These are phyloP conservation scores for Torulaspora quercuum DNA, from an alignment of 805 yeast species.

Conservation along the genomic window DNA sequence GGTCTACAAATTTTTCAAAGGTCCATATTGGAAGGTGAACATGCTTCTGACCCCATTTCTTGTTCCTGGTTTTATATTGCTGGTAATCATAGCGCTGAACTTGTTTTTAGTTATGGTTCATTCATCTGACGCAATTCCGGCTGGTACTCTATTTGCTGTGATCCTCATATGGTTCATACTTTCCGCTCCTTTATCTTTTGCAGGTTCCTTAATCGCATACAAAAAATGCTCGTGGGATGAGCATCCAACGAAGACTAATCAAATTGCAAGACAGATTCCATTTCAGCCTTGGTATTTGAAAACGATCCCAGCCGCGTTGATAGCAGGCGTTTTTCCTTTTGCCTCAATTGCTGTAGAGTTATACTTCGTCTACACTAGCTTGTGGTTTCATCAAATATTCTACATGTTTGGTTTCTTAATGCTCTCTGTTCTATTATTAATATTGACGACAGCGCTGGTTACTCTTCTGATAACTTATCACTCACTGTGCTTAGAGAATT, in stretches of 20 bases:
- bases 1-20: constrained; percentile 84
- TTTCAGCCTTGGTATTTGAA: constrained; percentile 80
- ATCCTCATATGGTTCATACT: constrained; percentile 80
- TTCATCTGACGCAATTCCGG: constrained; percentile 93
- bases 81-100: constrained; percentile 64
- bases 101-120: constrained; percentile 72
- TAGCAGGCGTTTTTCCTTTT: constrained; percentile 91
- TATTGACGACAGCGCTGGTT: constrained; percentile 74
- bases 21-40: constrained; percentile 86
- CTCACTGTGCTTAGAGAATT: constrained; percentile 83
- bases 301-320: constrained; percentile 59
- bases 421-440: constrained; percentile 80
- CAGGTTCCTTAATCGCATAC: constrained; percentile 78
- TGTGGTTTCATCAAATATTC: constrained; percentile 91
- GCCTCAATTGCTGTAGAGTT: constrained; percentile 93
- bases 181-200: constrained; percentile 77
- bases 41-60: constrained; percentile 76
- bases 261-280: constrained; percentile 95
- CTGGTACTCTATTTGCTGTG: constrained; percentile 82
- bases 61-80: constrained; percentile 77
- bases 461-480: constrained; percentile 79
- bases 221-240: constrained; percentile 54
- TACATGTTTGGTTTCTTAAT: constrained; percentile 97
- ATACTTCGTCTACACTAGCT: constrained; percentile 83
- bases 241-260: constrained; percentile 84